phyloP scores from a whole-genome alignment of 257 asterid genomes.

The Nicotiana knightiana region DNA sequence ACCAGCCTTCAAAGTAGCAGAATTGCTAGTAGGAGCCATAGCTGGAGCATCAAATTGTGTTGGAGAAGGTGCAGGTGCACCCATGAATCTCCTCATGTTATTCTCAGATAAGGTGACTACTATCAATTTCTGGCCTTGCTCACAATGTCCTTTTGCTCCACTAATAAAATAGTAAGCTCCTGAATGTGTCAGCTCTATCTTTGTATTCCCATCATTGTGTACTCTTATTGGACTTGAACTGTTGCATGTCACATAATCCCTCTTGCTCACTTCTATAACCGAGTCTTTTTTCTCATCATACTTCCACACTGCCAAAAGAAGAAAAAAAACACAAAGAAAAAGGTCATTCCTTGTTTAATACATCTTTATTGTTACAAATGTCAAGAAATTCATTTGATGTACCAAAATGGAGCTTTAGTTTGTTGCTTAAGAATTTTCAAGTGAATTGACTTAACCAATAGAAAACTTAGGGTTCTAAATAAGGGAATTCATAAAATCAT shows the following conservation, averaged over 20 bases:
- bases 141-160: constrained; percentile 60
- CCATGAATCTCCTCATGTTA: constrained; percentile 20
- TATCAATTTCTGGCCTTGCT: constrained; percentile 64
- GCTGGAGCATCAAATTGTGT: constrained; percentile 38
- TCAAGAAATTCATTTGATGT: too few species aligned
- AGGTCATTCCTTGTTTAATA: too few species aligned
- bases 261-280: constrained; percentile 52
- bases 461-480: too few species aligned
- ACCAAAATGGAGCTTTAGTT: too few species aligned
- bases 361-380: too few species aligned
- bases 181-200: constrained; percentile 47
- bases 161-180: constrained; percentile 81
- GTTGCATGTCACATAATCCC: constrained; percentile 67
- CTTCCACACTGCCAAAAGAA: constrained; percentile 42
- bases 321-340: too few species aligned
- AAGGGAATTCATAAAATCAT: too few species aligned
- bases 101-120: constrained; percentile 63
- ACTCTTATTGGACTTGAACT: constrained; percentile 45
- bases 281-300: constrained; percentile 51
- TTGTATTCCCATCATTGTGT: constrained; percentile 44
- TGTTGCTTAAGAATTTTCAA: too few species aligned
- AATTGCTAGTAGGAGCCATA: constrained; percentile 45
- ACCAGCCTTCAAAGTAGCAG: constrained; percentile 24
- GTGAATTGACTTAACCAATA: too few species aligned
- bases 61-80: constrained; percentile 65